phyloP scores from a whole-genome alignment of 176 grass and related monocot species.

The Aegilops umbellulata region DNA sequence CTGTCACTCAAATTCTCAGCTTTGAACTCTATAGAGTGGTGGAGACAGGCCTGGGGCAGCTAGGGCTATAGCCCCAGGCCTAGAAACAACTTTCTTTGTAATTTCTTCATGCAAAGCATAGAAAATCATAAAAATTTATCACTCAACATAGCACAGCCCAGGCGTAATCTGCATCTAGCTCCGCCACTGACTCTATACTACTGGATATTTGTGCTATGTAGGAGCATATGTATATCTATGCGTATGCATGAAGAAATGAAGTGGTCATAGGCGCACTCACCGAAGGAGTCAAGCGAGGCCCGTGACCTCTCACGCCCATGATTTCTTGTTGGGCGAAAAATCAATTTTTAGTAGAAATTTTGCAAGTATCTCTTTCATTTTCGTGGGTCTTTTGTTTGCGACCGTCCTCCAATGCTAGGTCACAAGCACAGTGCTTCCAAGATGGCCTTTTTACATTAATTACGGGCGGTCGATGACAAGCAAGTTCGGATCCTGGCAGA shows the following conservation, averaged over 20 bases:
- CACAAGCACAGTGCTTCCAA: not conserved
- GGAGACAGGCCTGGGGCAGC: too few species aligned
- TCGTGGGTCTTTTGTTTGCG: conserved; percentile 7
- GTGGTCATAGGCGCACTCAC: not conserved
- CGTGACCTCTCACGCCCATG: conserved; percentile 9
- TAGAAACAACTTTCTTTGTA: too few species aligned
- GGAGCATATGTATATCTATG: too few species aligned
- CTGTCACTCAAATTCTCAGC: not conserved
- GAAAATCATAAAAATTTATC: too few species aligned
- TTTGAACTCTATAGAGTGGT: not conserved
- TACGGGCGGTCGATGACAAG: conserved; percentile 1
- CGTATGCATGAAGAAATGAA: too few species aligned
- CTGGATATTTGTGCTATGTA: too few species aligned
- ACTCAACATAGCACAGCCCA: too few species aligned
- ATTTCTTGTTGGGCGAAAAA: not conserved
- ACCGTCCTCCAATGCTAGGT: not conserved
- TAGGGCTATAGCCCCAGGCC: too few species aligned
- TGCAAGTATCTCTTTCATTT: conserved; percentile 32
- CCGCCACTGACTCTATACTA: too few species aligned
- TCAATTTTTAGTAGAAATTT: not conserved
- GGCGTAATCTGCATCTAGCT: too few species aligned
- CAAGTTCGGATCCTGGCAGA: not conserved
- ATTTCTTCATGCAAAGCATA: too few species aligned
- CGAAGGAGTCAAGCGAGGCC: conserved; percentile 23
- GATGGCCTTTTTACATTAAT: conserved; percentile 50